A percentile compares a stretch with the other conserved stretches of the same genome.
phyloP scores from a whole-genome alignment of 768 basidiomycete species.

The Royoungia palumana region DNA sequence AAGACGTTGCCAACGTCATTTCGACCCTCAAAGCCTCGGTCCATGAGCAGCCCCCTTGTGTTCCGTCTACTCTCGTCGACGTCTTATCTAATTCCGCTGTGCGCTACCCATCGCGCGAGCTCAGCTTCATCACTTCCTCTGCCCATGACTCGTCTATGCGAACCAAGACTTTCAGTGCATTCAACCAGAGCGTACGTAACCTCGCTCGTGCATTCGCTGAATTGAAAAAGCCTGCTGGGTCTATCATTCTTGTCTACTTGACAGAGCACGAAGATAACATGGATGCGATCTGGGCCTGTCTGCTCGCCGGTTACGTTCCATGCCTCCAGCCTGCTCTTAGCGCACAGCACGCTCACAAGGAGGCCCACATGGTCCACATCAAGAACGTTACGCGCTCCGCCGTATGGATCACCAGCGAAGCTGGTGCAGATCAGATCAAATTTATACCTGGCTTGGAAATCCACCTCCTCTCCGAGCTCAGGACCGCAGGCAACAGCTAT shows the following conservation, averaged over 20 bases:
- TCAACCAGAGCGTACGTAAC: conserved; percentile 11
- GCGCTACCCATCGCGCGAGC: conserved; percentile 20
- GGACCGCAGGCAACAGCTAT: conserved; percentile 14
- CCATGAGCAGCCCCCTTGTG: too few species aligned
- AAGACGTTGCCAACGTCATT: too few species aligned
- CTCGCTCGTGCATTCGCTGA: not conserved
- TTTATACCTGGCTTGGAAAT: conserved; percentile 20
- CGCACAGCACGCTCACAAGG: too few species aligned
- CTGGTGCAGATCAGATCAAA: conserved; percentile 22
- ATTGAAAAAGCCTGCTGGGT: too few species aligned
- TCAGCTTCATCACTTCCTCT: conserved; percentile 25
- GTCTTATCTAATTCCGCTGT: too few species aligned
- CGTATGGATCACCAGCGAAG: conserved; percentile 24
- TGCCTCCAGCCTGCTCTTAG: too few species aligned
- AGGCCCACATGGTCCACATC: conserved; percentile 9
- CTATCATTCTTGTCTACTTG: too few species aligned
- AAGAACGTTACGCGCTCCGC: conserved; percentile 17
- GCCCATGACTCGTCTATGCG: conserved; percentile 23
- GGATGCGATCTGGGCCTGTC: too few species aligned
- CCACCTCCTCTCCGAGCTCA: conserved; percentile 25
- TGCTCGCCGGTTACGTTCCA: too few species aligned
- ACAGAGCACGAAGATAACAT: too few species aligned
- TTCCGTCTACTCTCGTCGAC: too few species aligned
- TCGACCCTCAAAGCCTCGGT: too few species aligned
- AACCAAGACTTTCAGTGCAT: conserved; percentile 16